These are phyloP conservation scores for Pythium phragmitis DNA, from an alignment of 352 stramenopile species.

Conservation along the genomic window DNA sequence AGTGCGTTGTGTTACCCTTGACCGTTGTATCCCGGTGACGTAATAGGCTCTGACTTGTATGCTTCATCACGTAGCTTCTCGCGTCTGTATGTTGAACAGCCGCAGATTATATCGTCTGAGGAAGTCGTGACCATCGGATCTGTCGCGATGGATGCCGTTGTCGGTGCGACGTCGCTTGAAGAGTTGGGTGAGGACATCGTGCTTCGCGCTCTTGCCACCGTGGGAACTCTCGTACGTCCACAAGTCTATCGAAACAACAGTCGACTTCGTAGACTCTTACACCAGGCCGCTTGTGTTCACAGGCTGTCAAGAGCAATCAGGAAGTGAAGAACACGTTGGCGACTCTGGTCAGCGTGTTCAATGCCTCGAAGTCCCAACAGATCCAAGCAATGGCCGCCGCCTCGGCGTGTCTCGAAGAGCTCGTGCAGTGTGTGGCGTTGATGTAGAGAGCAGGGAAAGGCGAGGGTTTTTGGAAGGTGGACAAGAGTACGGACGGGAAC, in stretches of 20 bases:
- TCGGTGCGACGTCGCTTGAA: constrained; percentile 46
- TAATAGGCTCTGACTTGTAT: neutral
- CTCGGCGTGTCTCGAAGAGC: constrained; percentile 57
- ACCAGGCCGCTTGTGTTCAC: neutral
- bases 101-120: constrained; percentile 38
- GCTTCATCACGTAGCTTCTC: constrained; percentile 35
- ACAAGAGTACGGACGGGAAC: neutral
- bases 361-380: constrained; percentile 42
- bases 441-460: constrained; percentile 9
- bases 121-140: constrained; percentile 54
- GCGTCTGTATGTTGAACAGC: constrained; percentile 34
- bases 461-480: neutral
- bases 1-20: constrained; percentile 36
- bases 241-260: neutral
- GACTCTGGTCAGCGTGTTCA: constrained; percentile 54
- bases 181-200: constrained; percentile 80
- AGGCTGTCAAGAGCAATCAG: constrained; percentile 42
- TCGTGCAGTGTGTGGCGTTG: constrained; percentile 28
- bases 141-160: constrained; percentile 48
- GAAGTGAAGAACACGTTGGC: constrained; percentile 48
- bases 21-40: neutral
- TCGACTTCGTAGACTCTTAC: neutral
- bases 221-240: constrained; percentile 65
- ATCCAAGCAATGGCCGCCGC: constrained; percentile 39
- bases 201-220: constrained; percentile 58